phyloP scores from a whole-genome alignment of 495 filamentous ascomycete species.

The Elasticomyces elasticus region DNA sequence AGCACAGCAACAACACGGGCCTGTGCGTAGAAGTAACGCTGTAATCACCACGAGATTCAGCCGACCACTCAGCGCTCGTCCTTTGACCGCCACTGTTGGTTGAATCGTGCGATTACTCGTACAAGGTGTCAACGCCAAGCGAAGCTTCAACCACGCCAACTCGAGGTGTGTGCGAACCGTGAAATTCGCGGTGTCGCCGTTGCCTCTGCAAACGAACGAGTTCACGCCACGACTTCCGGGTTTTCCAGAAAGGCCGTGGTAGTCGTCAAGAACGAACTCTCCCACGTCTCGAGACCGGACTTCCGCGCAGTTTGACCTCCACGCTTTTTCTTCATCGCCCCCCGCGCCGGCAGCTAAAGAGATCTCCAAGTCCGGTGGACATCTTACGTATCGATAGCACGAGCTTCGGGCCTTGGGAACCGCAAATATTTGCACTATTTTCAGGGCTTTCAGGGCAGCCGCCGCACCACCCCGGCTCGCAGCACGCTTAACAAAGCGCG shows the following conservation, averaged over 20 bases:
- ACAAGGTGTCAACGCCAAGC: not conserved
- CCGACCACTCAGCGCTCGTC: not conserved
- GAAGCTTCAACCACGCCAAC: not conserved
- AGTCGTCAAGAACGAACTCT: not conserved
- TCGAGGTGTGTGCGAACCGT: not conserved
- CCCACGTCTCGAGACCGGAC: not conserved
- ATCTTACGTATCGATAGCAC: constrained; percentile 9
- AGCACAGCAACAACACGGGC: not conserved
- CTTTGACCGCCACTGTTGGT: not conserved
- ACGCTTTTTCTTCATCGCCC: not conserved
- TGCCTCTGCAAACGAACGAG: not conserved
- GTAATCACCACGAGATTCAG: not conserved
- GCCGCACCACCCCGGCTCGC: constrained; percentile 13
- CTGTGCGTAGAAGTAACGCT: not conserved
- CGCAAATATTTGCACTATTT: too few relatives aligned
- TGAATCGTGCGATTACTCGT: not conserved
- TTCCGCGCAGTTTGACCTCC: not conserved
- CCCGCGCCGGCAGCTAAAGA: constrained; percentile 6
- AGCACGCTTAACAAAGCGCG: constrained; percentile 3
- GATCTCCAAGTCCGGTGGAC: constrained; percentile 1
- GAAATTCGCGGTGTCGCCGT: not conserved
- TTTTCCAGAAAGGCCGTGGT: too few relatives aligned
- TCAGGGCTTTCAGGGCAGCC: too few relatives aligned
- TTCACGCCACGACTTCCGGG: too few relatives aligned
- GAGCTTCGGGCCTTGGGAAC: constrained; percentile 2